Evolutionary conservation across 2,329 filamentous ascomycete species (phyloP).

Genomic region (Pezicula neosporulosa): DNA sequence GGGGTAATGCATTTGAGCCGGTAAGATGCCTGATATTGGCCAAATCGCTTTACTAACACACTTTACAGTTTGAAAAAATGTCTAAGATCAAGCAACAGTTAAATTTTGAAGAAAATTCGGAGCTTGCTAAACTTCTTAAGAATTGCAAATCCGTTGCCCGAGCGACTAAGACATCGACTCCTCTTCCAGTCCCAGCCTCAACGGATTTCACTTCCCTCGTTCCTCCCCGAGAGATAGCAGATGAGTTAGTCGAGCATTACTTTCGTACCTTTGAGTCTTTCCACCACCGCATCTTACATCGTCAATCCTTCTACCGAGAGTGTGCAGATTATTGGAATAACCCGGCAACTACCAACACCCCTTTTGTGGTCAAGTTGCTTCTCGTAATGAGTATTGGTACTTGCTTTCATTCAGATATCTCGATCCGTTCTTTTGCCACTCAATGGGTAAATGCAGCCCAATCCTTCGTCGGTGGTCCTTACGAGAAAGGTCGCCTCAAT

Average conservation of each 20-base stretch:
- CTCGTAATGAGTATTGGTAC: slow-evolving; percentile 13
- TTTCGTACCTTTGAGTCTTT: slow-evolving; percentile 20
- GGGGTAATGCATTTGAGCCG: neutral
- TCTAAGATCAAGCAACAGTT: neutral
- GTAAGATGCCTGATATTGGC: neutral
- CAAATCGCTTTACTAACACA: neutral
- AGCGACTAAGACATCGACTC: neutral
- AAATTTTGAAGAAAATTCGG: neutral
- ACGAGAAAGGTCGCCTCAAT: slow-evolving; percentile 45
- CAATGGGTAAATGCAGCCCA: slow-evolving; percentile 30
- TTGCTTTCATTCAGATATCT: neutral
- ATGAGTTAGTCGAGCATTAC: slow-evolving; percentile 19
- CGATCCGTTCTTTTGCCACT: slow-evolving; percentile 36
- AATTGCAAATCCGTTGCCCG: neutral
- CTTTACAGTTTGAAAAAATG: neutral
- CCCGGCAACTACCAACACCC: slow-evolving; percentile 9
- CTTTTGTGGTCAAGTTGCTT: slow-evolving; percentile 17
- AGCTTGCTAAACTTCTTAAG: neutral
- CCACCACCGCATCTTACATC: slow-evolving; percentile 23
- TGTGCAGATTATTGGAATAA: slow-evolving; percentile 17
- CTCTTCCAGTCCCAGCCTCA: neutral
- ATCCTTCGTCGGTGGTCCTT: slow-evolving; percentile 41
- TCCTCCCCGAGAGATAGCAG: slow-evolving; percentile 15
- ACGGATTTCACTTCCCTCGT: slow-evolving; percentile 6
- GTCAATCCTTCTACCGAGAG: slow-evolving; percentile 19